These are phyloP conservation scores for Acrodontium crateriforme DNA, from an alignment of 2,329 filamentous ascomycete genomes.

Conservation along the genomic window DNA sequence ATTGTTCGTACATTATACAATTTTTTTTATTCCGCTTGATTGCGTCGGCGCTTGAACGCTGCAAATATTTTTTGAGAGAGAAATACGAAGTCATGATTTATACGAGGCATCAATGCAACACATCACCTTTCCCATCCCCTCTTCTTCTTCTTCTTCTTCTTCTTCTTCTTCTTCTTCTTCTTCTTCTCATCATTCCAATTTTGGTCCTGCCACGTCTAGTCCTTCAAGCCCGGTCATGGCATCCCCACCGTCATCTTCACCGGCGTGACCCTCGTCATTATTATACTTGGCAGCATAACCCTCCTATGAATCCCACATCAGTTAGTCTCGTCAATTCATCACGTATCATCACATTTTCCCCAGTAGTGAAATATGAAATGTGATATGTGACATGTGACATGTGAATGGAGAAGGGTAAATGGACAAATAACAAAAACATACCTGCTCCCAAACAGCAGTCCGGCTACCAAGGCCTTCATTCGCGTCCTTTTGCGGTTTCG, in stretches of 20 bases:
- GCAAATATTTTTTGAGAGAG: no score
- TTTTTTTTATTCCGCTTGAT: no score
- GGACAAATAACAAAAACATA: conserved; percentile 34
- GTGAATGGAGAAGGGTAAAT: neutral
- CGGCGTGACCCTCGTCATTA: conserved; percentile 43
- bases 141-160: no score
- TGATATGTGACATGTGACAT: conserved; percentile 5
- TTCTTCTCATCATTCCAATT: conserved; percentile 60
- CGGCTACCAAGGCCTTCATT: conserved; percentile 83
- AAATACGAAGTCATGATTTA: no score
- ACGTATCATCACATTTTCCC: conserved; percentile 9
- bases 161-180: no score
- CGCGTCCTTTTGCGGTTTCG: conserved; percentile 80
- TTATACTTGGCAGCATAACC: conserved; percentile 84
- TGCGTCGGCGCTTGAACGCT: no score
- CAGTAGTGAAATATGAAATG: conserved; percentile 6
- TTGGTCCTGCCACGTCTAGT: conserved; percentile 85
- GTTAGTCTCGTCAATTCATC: no score
- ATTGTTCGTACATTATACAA: no score
- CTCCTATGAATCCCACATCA: no score
- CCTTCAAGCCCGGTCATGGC: conserved; percentile 94
- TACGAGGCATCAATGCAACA: no score
- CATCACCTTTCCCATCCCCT: no score
- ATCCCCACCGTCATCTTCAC: conserved; percentile 47
- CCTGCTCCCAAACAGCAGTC: conserved; percentile 95